Base-by-base conservation (phyloP, 148 eudicot species). In the Silene uniflora region DNA sequence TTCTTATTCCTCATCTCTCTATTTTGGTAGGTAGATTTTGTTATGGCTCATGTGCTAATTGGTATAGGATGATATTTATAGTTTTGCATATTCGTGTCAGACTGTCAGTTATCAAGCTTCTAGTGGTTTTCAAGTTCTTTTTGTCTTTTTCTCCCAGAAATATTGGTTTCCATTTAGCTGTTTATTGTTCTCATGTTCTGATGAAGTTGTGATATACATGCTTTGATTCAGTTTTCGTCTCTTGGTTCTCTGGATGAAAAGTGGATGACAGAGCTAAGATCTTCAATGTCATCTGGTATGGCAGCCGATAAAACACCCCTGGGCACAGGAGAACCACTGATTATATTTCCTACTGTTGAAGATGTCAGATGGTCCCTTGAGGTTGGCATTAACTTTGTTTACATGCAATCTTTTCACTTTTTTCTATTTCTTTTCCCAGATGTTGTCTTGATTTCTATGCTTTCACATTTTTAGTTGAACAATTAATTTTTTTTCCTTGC, bases 161-260 rank as follows among this genome's bases (percentile, higher is more conserved):
- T 8, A 39, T 39, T 39, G 8, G 8, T 39, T 39, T 39, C 44
- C 10, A n/a, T n/a, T 14, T n/a, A 7, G 44, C 24, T 7, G 35
- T 76, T 42, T 71, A 32, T 42, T 61, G 11, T 78, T 76, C 65
- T 77, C 32, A 67, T 61, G 11, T 78, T 76, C 65, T 77, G 42
- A 67, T 32, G 3, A 47, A 70, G 14, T 78, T 69, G 1, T 52
- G 61, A 25, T 71, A 2, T 71, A 2, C 25, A 21, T 78, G 22
- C 56, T 46, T 35, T 78, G 47, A 63, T 83, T 76, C 87, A 95
- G 98, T 95, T 95, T 79, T 95, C 98, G 10, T 95, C 98, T 42
- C 89, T 95, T 76, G 98, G 98, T 73, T 95, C 98, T 55, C 84
- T 95, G 82, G 98, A 95, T 72, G 98, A 95, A 85, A 95, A 95